A percentile compares a stretch with the other conserved stretches of the same genome.
Conservation (phyloP, 192 early-diverging fungal species). For the Backusella tuberculispora region DNA sequence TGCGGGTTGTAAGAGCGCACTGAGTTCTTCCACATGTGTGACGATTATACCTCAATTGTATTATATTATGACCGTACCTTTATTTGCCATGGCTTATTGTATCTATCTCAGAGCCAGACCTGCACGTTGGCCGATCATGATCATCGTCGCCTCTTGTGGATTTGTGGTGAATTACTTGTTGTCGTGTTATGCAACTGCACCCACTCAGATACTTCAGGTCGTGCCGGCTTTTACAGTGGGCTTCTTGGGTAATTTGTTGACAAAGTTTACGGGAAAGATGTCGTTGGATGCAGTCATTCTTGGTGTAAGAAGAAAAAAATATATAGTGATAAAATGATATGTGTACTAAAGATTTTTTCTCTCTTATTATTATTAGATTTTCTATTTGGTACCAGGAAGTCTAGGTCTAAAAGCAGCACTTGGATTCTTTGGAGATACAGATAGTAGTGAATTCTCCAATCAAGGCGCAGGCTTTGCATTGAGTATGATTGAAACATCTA, state of each 20-base stretch:
- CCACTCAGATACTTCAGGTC: constrained; percentile 63
- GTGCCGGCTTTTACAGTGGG: constrained; percentile 83
- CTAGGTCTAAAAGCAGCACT: constrained; percentile 41
- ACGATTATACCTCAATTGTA: constrained; percentile 33
- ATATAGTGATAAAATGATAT: background rate
- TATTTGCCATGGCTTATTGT: constrained; percentile 53
- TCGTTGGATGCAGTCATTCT: constrained; percentile 84
- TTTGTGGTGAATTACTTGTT: constrained; percentile 65
- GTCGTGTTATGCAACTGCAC: constrained; percentile 51
- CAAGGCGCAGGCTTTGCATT: constrained; percentile 54
- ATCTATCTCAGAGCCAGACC: constrained; percentile 51
- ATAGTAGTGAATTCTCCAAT: constrained; percentile 10
- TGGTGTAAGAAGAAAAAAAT: constrained; percentile 50
- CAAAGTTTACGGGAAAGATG: constrained; percentile 68
- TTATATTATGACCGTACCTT: constrained; percentile 51
- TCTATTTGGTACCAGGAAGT: constrained; percentile 39
- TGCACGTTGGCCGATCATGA: constrained; percentile 75
- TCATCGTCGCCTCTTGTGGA: constrained; percentile 65
- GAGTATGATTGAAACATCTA: constrained; percentile 47
- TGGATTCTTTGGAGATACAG: constrained; percentile 25
- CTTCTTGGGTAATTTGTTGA: constrained; percentile 74
- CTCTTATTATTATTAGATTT: background rate
- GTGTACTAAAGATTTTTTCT: background rate
- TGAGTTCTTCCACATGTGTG: background rate
- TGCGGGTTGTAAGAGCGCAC: background rate